Base-by-base conservation (phyloP, 108 stramenopile genomes). In the Aurantiochytrium sp. region DNA sequence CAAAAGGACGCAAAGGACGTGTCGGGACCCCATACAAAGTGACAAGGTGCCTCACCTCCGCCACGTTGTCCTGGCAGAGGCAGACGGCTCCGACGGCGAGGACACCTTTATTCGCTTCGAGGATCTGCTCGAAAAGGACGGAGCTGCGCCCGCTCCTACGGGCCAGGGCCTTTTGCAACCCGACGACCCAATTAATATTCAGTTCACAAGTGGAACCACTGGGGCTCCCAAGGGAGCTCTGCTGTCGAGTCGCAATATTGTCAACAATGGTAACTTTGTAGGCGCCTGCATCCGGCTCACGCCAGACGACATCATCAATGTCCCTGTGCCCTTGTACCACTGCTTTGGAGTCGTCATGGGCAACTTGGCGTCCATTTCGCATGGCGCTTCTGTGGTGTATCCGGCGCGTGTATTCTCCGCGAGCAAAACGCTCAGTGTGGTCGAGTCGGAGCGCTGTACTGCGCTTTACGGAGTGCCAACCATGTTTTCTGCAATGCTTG, bases 141-240 rank as follows among this genome's bases (percentile, higher is more conserved):
- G 83, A 6, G 83, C 5, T 19, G 72, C 72, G 18, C 2, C 53
- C 4, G 83, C 2, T 6, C n/a, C 44, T 5, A 45, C 83, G 8
- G 83, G 53, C 35, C 44, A 45, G 83, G 44, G 53, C 47, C n/a
- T 18, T 12, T 5, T 89, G 18, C 44, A 76, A 43, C 23, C 60
- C n/a, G 89, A 49, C 10, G 89, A 76, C 44, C 21, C 89, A 5
- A 60, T 60, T 44, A 60, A 60, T 4, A 89, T 89, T 28, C 89
- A 89, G 44, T 89, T 89, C 72, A 89, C 89, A 21, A 60, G 59
- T 12, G 89, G 89, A 6, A 89, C 89, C 5, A 89, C 89, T 1
- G 89, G 89, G 0, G 28, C 28, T 8, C 89, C 89, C 0, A 89
- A 89, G 25, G 89, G 89, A 16, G 89, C 72, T 10, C 60, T 58